Evolutionary conservation across 495 filamentous ascomycete genomes (phyloP).

Genomic region (Aspergillus steynii): DNA sequence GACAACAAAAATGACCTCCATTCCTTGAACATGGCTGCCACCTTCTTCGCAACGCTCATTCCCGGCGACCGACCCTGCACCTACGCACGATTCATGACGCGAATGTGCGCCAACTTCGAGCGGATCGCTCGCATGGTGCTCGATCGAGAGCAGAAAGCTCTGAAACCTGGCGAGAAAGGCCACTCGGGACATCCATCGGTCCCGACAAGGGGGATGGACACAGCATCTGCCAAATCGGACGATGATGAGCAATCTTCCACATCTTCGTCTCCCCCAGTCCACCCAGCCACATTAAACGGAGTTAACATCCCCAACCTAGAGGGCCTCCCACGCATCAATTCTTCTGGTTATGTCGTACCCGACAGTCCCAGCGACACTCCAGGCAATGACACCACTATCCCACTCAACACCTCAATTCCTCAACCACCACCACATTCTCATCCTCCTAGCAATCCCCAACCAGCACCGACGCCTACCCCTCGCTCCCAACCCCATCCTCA

Average conservation of each 20-base stretch:
- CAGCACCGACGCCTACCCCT: not conserved
- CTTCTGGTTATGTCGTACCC: conserved; percentile 41
- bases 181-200: not conserved
- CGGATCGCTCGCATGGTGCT: conserved; percentile 84
- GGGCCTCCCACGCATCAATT: conserved; percentile 41
- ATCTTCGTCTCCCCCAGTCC: not conserved
- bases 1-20: conserved; percentile 80
- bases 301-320: conserved; percentile 37
- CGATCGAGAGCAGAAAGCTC: conserved; percentile 81
- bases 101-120: conserved; percentile 86
- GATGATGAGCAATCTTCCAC: not conserved
- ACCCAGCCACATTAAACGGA: conserved; percentile 6
- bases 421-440: too few relatives aligned
- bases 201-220: not conserved
- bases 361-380: conserved; percentile 23
- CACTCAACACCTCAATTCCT: conserved; percentile 7
- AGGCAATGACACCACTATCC: conserved; percentile 4
- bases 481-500: conserved; percentile 7
- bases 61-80: conserved; percentile 64
- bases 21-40: conserved; percentile 84
- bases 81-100: conserved; percentile 85
- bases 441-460: conserved; percentile 3
- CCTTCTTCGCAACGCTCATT: conserved; percentile 76
- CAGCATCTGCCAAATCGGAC: not conserved
- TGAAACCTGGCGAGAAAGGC: conserved; percentile 6